Base-by-base conservation (phyloP, 169 alveolate species). In the Plasmodium gaboni region DNA sequence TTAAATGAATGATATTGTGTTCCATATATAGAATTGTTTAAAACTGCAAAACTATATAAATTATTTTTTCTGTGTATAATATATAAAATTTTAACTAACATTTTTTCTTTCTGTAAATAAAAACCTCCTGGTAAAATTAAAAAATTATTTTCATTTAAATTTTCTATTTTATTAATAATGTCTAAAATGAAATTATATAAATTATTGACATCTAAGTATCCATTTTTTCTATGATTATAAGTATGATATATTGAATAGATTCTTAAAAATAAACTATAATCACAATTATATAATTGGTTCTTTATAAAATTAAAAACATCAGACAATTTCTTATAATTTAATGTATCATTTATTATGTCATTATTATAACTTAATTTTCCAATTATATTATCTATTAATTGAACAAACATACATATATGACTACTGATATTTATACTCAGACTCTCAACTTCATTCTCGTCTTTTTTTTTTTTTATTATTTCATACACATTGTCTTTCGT, bases 1-100 rank as follows among this genome's bases (percentile, higher is more conserved):
- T 92, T 94, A 87, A 76, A 94, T n/a, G 94, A 76, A 73, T 94
- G 96, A 72, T 94, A 94, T 89, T 94, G 90, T 19, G 44, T 80
- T 48, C 90, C 90, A 80, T 80, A 80, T 28, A 80, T 48, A 28
- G 90, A 80, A 80, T 80, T 80, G 55, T 80, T 80, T 67, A 80
- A 57, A 13, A 80, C 90, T 32, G 90, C 8, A 42, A 80, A 80
- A 68, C 90, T 80, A 60, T 80, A 80, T 48, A 80, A 22, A 80
- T 80, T 80, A 80, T 80, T 68, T 80, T 80, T 57, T 68, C 44
- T 67, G 59, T 80, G 83, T 67, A 80, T 80, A 32, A 80, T 80
- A 38, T 80, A 80, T 46, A 80, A 71, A 68, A 80, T 80, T 80
- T 80, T 80, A 1, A 80, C 46, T 80, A 80, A 71, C 90, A 80